Base-by-base conservation (phyloP, 352 stramenopile genomes). In the Pythium insidiosum region DNA sequence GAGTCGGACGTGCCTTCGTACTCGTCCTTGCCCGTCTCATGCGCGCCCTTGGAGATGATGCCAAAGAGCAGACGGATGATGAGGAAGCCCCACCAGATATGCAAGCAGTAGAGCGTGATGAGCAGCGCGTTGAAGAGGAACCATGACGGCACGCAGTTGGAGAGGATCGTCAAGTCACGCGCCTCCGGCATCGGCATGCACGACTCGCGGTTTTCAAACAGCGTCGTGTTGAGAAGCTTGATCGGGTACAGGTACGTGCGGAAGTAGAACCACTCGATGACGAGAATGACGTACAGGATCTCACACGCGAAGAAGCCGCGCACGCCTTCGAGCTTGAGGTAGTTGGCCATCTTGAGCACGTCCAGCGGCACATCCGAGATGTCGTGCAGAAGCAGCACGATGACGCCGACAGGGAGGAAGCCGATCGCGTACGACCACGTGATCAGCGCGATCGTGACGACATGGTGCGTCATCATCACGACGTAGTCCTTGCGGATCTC, bases 391-490 rank as follows among this genome's bases (percentile, higher is more conserved):
- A 93, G 56, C 16, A 95, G 45, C 47, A 95, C 80, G 16, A 95
- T 65, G 19, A 94, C 73, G 30, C 84, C 84, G 1, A 95, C 74
- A 10, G 78, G 76, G 16, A 91, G 50, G 44, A 84, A 93, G n/a
- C 82, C 76, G 23, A 90, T 57, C 1, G 64, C 63, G 58, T 88
- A 92, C 34, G 75, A 91, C 76, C 78, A 91, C 18, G 71, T 86
- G 22, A 95, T 75, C 18, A 95, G 66, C 24, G 77, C 72, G 38
- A 94, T 90, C 2, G 83, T 95, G 29, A 93, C 75, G 22, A 90
- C 70, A 53, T 94, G 82, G 60, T 94, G 82, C 2, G 80, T 80
- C 81, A 95, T 94, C 81, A 95, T 95, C 20, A 92, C 80, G 36
- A 92, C 53, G 61, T 93, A 92, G 44, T 95, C 83, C 60, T 92